Evolutionary conservation across 371 early-diverging fungal genomes (phyloP).

Genomic region (Nosema bombycis): DNA sequence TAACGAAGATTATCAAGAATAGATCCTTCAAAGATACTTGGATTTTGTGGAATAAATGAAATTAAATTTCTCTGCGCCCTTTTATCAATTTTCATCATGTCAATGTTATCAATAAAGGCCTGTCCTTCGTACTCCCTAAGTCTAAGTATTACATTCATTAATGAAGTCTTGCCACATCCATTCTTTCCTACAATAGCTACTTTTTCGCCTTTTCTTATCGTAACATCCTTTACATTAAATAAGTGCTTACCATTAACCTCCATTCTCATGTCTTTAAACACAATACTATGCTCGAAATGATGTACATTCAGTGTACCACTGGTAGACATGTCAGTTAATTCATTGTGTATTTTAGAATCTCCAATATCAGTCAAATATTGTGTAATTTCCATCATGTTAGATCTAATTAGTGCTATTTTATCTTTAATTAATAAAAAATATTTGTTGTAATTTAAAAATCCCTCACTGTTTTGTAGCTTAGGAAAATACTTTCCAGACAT

Average conservation of each 20-base stretch:
- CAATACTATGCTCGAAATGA: slow-evolving; percentile 1
- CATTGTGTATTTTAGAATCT: slow-evolving; percentile 22
- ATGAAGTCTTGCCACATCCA: slow-evolving; percentile 69
- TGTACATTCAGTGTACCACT: slow-evolving; percentile 15
- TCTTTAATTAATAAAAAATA: slow-evolving; percentile 25
- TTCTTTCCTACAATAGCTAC: slow-evolving; percentile 67
- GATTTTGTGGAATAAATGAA: slow-evolving; percentile 59
- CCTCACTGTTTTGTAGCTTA: neutral
- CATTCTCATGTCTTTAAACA: neutral
- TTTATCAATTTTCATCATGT: slow-evolving; percentile 42
- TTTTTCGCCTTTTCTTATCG: slow-evolving; percentile 65
- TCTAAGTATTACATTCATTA: slow-evolving; percentile 67
- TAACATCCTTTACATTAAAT: slow-evolving; percentile 28
- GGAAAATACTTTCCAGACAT: slow-evolving; percentile 13
- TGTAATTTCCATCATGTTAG: slow-evolving; percentile 9
- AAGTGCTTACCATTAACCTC: neutral
- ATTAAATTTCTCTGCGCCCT: slow-evolving; percentile 25
- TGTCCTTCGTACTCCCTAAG: slow-evolving; percentile 44
- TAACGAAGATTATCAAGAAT: slow-evolving; percentile 56
- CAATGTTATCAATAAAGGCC: slow-evolving; percentile 40
- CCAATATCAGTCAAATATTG: slow-evolving; percentile 36
- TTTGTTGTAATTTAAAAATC: slow-evolving; percentile 22
- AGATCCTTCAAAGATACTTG: slow-evolving; percentile 48
- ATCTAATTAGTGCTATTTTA: slow-evolving; percentile 17
- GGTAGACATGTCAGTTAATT: neutral